phyloP scores from a whole-genome alignment of 148 eudicot genomes.

The Camellia sinensis region DNA sequence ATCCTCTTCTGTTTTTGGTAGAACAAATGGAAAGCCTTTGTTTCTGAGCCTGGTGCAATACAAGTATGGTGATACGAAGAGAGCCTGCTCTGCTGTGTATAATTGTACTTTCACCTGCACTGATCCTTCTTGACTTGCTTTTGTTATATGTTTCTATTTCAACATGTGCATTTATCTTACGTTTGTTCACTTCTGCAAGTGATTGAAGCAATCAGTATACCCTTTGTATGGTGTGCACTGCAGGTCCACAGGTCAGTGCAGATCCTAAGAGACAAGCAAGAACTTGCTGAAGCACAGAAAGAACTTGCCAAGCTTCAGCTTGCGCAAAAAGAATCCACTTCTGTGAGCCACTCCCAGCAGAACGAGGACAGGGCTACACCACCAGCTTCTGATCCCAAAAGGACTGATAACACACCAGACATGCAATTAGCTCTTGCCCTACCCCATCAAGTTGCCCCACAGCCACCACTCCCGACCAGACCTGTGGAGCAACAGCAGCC shows the following conservation, averaged over 20 bases:
- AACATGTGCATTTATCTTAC: neutral
- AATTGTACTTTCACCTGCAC: neutral
- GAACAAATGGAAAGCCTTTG: neutral
- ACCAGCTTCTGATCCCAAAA: conserved; percentile 48
- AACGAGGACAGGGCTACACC: conserved; percentile 55
- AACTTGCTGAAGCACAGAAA: conserved; percentile 89
- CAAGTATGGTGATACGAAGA: neutral
- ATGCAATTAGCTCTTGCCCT: conserved; percentile 71
- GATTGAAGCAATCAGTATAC: conserved; percentile 3
- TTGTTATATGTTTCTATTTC: neutral
- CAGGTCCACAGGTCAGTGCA: conserved; percentile 97
- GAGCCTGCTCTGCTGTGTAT: neutral
- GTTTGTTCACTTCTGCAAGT: neutral
- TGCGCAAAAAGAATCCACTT: conserved; percentile 73
- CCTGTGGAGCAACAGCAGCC: conserved; percentile 45
- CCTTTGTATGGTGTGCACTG: neutral
- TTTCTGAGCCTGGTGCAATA: neutral
- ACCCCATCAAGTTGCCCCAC: conserved; percentile 58
- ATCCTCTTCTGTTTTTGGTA: neutral
- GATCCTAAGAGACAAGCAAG: conserved; percentile 95
- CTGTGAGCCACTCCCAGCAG: conserved; percentile 35
- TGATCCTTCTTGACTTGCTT: neutral
- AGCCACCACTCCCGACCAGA: conserved; percentile 39
- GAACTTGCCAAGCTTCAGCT: conserved; percentile 95
- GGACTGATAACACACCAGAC: conserved; percentile 54